These are phyloP conservation scores for Cercophora samala DNA, from an alignment of 495 filamentous ascomycete species.

Conservation along the genomic window DNA sequence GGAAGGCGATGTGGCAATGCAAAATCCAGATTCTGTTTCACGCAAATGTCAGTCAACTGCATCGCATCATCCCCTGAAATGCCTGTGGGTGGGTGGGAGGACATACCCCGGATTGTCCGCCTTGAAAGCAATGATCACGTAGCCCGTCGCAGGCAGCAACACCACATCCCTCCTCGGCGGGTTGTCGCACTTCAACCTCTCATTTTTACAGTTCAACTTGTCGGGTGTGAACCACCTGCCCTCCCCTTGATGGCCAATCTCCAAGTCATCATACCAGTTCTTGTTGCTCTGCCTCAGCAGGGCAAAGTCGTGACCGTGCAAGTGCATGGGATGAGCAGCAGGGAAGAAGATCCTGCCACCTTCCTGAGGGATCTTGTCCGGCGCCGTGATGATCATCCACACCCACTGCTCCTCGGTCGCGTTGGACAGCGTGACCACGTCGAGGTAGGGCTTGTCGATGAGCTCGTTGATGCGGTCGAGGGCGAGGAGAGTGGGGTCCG, in stretches of 20 bases:
- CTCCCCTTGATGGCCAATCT: conserved; percentile 3
- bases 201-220: conserved; percentile 9
- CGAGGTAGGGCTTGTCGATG: conserved; percentile 4
- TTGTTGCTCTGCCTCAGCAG: conserved; percentile 36
- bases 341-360: conserved; percentile 9
- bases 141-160: conserved; percentile 33
- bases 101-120: conserved; percentile 25
- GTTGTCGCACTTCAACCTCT: conserved; percentile 28
- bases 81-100: too few species aligned
- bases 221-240: not conserved
- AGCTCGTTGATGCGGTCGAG: conserved; percentile 5
- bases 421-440: conserved; percentile 10
- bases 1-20: conserved; percentile 47
- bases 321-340: conserved; percentile 46
- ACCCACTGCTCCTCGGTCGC: conserved; percentile 11
- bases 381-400: conserved; percentile 22
- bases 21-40: conserved; percentile 32
- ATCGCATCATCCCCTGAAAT: too few species aligned
- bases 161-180: conserved; percentile 30
- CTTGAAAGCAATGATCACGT: conserved; percentile 39
- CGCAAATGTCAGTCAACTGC: too few species aligned
- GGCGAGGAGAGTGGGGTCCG: conserved; percentile 31
- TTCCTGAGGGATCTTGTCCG: conserved; percentile 1
- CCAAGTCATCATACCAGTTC: conserved; percentile 13
- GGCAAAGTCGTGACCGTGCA: conserved; percentile 58